These are phyloP conservation scores for Keithomyces neogunnii DNA, from an alignment of 2,329 filamentous ascomycete species.

Conservation along the genomic window DNA sequence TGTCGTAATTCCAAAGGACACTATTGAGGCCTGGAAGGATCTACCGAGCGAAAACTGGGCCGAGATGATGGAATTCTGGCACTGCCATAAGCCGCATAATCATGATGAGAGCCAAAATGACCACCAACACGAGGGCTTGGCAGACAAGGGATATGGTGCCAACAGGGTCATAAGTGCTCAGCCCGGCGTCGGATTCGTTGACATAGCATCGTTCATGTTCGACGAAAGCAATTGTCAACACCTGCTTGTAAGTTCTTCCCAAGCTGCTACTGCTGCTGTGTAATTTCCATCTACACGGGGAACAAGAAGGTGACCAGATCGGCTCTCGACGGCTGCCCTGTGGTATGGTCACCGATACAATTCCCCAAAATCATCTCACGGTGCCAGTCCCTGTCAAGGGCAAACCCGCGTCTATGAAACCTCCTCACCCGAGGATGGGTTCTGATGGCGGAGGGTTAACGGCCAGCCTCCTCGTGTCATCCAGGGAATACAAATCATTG, in stretches of 20 bases:
- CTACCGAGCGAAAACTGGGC: constrained; percentile 96
- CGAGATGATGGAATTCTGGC: constrained; percentile 99
- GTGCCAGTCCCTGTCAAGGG: constrained; percentile 16
- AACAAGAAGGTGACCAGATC: constrained; percentile 57
- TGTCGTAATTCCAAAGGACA: constrained; percentile 27
- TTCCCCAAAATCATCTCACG: constrained; percentile 48
- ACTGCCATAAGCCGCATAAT: constrained; percentile 86
- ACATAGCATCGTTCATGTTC: constrained; percentile 70
- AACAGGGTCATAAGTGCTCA: constrained; percentile 63
- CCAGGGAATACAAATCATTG: constrained; percentile 39
- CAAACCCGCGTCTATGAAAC: constrained; percentile 19
- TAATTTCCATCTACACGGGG: constrained; percentile 17
- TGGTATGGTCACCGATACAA: constrained; percentile 62
- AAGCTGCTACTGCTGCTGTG: constrained; percentile 8
- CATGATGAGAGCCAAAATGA: constrained; percentile 33
- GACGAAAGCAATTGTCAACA: constrained; percentile 53
- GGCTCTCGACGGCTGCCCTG: constrained; percentile 30
- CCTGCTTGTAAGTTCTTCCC: constrained; percentile 25
- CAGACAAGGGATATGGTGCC: constrained; percentile 74
- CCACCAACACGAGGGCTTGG: constrained; percentile 38
- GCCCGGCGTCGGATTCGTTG: constrained; percentile 65
- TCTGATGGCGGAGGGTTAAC: constrained; percentile 20
- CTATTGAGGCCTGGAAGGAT: constrained; percentile 68
- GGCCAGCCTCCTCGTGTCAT: constrained; percentile 33
- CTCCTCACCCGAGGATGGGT: constrained; percentile 35